Evolutionary conservation across 2,329 filamentous ascomycete species (phyloP).

Genomic region (Fusarium praegraminearum): DNA sequence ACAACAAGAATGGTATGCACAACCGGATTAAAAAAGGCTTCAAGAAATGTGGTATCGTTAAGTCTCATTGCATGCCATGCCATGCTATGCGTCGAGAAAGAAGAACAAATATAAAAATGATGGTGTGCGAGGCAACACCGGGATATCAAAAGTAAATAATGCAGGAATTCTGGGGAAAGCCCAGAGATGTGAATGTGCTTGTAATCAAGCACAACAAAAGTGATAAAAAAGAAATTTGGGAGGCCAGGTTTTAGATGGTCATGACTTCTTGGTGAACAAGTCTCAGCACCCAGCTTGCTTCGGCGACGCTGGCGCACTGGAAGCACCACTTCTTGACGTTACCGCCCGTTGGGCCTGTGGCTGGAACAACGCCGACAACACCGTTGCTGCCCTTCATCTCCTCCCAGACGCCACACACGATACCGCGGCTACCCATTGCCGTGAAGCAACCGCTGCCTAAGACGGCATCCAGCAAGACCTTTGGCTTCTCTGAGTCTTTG

Average conservation of each 20-base stretch:
- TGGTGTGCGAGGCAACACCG: conserved; percentile 30
- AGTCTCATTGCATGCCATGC: conserved; percentile 7
- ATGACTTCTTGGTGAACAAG: conserved; percentile 69
- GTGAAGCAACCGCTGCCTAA: conserved; percentile 88
- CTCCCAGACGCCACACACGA: conserved; percentile 90
- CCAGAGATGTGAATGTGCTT: conserved; percentile 13
- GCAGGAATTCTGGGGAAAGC: conserved; percentile 8
- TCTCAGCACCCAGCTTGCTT: conserved; percentile 68
- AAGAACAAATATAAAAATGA: conserved; percentile 19
- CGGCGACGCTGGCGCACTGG: conserved; percentile 65
- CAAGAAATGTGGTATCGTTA: conserved; percentile 40
- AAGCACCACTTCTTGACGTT: conserved; percentile 74
- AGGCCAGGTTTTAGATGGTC: conserved; percentile 47
- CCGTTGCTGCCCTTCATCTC: conserved; percentile 74
- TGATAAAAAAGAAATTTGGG: conserved; percentile 6
- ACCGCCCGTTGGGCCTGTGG: conserved; percentile 64
- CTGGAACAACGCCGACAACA: conserved; percentile 64
- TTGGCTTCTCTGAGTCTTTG: conserved; percentile 66
- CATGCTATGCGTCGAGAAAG: conserved; percentile 17
- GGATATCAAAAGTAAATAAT: conserved; percentile 45
- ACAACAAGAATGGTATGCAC: conserved; percentile 30
- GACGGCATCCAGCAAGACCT: conserved; percentile 83
- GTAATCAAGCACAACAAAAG: conserved; percentile 21
- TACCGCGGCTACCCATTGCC: conserved; percentile 83
- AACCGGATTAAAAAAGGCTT: conserved; percentile 24